Percentiles rank a stretch among this genome's conserved stretches.
Conservation (phyloP, 2,329 filamentous ascomycete genomes). For the Tricladium varicosporioides region DNA sequence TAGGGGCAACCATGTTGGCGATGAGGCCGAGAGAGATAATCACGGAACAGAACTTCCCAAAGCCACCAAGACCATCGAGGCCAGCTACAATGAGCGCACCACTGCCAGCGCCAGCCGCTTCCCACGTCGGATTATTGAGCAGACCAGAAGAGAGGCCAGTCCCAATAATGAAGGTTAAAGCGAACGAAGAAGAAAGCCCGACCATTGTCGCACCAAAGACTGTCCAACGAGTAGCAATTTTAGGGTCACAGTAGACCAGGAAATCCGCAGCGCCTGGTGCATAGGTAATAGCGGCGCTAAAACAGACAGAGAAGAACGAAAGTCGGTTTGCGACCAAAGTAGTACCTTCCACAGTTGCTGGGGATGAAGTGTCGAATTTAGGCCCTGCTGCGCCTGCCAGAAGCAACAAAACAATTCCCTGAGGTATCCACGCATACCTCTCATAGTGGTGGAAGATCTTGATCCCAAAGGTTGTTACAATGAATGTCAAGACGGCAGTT, state of each 20-base stretch:
- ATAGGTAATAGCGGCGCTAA: constrained; percentile 64
- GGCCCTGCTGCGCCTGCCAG: constrained; percentile 60
- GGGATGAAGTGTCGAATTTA: constrained; percentile 53
- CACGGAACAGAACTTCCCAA: constrained; percentile 67
- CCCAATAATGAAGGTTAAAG: constrained; percentile 59
- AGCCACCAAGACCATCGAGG: constrained; percentile 55
- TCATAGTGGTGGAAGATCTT: constrained; percentile 67
- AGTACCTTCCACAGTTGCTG: constrained; percentile 48
- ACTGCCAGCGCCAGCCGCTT: constrained; percentile 56
- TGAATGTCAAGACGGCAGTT: constrained; percentile 59
- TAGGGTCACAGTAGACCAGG: constrained; percentile 62
- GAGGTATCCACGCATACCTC: constrained; percentile 63
- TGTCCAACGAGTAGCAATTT: constrained; percentile 40
- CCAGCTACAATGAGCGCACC: constrained; percentile 64
- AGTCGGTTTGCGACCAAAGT: constrained; percentile 57
- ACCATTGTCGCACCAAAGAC: constrained; percentile 56
- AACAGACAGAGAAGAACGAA: constrained; percentile 68
- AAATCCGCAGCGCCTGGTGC: constrained; percentile 63
- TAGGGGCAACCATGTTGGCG: constrained; percentile 63
- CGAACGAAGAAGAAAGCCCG: constrained; percentile 57
- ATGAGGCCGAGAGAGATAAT: constrained; percentile 63
- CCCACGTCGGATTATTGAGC: constrained; percentile 49
- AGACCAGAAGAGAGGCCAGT: constrained; percentile 62
- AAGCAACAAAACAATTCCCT: constrained; percentile 58
- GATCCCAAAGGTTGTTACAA: constrained; percentile 66